Evolutionary conservation across 176 grass and related monocot genomes (phyloP), one percentile per base, ranked within the genome.

Genomic region (Poa annua): DNA sequence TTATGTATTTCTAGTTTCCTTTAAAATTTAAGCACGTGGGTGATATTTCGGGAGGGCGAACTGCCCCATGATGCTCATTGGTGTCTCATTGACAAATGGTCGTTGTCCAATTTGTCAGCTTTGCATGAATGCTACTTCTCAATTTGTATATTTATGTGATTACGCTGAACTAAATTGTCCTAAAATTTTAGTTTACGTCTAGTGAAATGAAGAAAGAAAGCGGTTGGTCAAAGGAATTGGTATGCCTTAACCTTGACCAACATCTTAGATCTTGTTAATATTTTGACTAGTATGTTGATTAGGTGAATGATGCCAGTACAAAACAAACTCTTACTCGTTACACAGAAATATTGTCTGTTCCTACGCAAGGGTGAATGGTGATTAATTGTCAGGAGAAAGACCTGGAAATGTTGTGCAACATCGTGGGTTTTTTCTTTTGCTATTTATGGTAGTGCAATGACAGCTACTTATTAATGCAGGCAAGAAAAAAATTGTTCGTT

Each of bases 381-480:
- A 6, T 67, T 45, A 11, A 71, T 71, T 17, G 52, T 25, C 62
- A 74, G n/a, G 7, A 32, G 4, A 78, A 36, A 63, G 55, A 33
- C 45, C 19, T 77, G 17, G 48, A 69, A 69, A 47, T 41, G 55
- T 10, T 20, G 19, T 85, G 50, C 61, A 60, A 63, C 52, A 34
- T 81, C 32, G 24, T 54, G 6, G 48, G 7, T 19, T 71, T 81
- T 56, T 84, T 80, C 2, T 24, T 73, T 53, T 57, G 17, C 22
- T 45, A 83, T 83, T 9, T 56, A 77, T 68, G 6, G 21, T 67
- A 89, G 14, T 69, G 41, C n/a, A 33, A 22, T 90, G 66, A 83
- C 75, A 86, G 49, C 51, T 26, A 29, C 65, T 33, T 55, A 16
- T 74, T 64, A 79, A 83, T 91, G 83, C 84, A 97, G 94, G 86